Evolutionary conservation across 768 basidiomycete species (phyloP).

Genomic region (Boletus pseudo-olivaceus): DNA sequence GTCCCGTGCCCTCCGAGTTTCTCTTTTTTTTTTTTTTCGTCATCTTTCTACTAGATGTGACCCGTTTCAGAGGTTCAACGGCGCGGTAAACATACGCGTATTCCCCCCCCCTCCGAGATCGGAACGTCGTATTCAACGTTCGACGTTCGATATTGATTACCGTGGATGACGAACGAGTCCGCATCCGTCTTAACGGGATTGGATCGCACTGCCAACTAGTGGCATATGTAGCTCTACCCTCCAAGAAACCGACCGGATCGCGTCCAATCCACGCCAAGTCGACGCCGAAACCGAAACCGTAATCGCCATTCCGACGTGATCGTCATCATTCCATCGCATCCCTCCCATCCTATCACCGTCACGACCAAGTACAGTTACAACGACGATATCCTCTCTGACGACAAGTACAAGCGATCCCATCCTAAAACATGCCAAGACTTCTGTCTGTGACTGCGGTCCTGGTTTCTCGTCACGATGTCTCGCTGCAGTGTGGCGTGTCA

Average conservation of each 20-base stretch:
- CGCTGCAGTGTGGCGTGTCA: neutral
- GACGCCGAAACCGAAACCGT: neutral
- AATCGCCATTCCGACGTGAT: constrained; percentile 15
- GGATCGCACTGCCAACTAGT: neutral
- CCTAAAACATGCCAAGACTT: neutral
- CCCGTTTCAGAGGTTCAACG: too few relatives aligned
- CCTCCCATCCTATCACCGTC: constrained; percentile 1
- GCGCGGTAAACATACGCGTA: too few relatives aligned
- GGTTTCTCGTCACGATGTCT: neutral
- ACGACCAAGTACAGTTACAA: neutral
- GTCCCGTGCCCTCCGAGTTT: too few relatives aligned
- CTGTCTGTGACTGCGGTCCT: constrained; percentile 14
- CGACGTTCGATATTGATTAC: too few relatives aligned
- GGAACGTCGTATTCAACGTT: too few relatives aligned
- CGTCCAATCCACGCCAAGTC: neutral
- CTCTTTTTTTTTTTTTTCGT: too few relatives aligned
- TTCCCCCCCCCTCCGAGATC: too few relatives aligned
- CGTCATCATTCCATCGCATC: neutral
- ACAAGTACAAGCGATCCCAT: too few relatives aligned
- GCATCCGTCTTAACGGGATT: neutral
- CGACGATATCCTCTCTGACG: neutral
- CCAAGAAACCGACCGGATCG: too few relatives aligned
- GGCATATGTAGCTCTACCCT: neutral
- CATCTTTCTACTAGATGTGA: too few relatives aligned
- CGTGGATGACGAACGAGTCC: neutral